Conservation (phyloP, 2,329 filamentous ascomycete species). For the Colletotrichum viniferum region DNA sequence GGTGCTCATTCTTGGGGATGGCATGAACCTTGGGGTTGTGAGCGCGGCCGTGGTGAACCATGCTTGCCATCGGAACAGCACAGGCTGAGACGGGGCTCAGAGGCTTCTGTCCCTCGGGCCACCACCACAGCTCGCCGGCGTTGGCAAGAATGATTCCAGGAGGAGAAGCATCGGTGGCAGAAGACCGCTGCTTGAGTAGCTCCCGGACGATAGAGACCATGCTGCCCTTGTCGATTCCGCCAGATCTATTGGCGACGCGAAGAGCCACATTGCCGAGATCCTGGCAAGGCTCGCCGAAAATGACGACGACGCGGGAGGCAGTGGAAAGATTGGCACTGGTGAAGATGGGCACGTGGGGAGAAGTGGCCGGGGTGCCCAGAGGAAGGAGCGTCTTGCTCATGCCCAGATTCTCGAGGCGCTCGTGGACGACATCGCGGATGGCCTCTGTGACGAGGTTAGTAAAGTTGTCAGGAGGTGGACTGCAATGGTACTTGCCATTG, state of each 20-base stretch:
- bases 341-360: slow-evolving; percentile 74
- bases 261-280: slow-evolving; percentile 79
- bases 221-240: slow-evolving; percentile 74
- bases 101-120: slow-evolving; percentile 63
- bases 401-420: slow-evolving; percentile 65
- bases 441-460: slow-evolving; percentile 53
- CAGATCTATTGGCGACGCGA: slow-evolving; percentile 64
- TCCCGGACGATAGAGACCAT: slow-evolving; percentile 65
- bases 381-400: slow-evolving; percentile 68
- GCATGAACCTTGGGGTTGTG: slow-evolving; percentile 62
- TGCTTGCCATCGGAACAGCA: slow-evolving; percentile 64
- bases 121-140: slow-evolving; percentile 78
- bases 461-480: background rate
- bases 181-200: slow-evolving; percentile 41
- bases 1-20: slow-evolving; percentile 62
- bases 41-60: slow-evolving; percentile 60
- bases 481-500: slow-evolving; percentile 60
- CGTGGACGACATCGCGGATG: slow-evolving; percentile 61
- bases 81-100: slow-evolving; percentile 64
- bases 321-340: slow-evolving; percentile 52
- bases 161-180: slow-evolving; percentile 33
- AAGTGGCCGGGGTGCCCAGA: slow-evolving; percentile 43
- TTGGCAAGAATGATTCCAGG: slow-evolving; percentile 79
- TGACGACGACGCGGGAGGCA: slow-evolving; percentile 69
- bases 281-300: slow-evolving; percentile 75